Conservation (phyloP, 1,284 basidiomycete genomes). For the Moesziomyces antarcticus region DNA sequence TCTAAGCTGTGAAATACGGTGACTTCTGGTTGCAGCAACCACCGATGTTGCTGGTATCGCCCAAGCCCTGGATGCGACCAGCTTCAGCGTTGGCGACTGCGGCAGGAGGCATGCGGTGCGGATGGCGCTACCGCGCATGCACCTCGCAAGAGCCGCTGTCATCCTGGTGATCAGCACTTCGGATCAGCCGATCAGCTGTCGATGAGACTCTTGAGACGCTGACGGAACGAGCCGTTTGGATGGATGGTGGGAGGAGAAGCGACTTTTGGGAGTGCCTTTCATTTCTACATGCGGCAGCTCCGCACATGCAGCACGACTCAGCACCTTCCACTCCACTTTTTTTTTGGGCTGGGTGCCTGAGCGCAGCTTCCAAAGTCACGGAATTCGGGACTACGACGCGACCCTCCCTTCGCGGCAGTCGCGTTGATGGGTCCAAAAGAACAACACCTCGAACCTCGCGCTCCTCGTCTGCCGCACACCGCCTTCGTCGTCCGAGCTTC, state of each 20-base stretch:
- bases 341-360: background rate
- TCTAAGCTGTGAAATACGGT: background rate
- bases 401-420: background rate
- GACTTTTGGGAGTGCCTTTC: background rate
- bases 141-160: background rate
- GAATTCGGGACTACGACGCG: conserved; percentile 27
- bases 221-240: background rate
- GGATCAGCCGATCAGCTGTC: background rate
- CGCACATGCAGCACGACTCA: conserved; percentile 3
- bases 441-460: conserved; percentile 19
- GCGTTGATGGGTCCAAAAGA: conserved; percentile 23
- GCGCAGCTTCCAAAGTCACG: conserved; percentile 7
- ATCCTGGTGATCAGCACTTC: background rate
- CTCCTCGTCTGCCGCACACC: no score
- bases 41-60: background rate
- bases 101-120: background rate
- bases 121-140: background rate
- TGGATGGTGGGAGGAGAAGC: background rate
- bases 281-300: background rate
- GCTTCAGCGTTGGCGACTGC: background rate
- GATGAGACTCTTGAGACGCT: background rate
- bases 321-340: conserved; percentile 8
- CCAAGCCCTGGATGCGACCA: background rate
- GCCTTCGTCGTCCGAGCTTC: background rate
- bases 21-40: no score